These are phyloP conservation scores for Theileria sp. DNA, from an alignment of 169 alveolate genomes.

Conservation along the genomic window DNA sequence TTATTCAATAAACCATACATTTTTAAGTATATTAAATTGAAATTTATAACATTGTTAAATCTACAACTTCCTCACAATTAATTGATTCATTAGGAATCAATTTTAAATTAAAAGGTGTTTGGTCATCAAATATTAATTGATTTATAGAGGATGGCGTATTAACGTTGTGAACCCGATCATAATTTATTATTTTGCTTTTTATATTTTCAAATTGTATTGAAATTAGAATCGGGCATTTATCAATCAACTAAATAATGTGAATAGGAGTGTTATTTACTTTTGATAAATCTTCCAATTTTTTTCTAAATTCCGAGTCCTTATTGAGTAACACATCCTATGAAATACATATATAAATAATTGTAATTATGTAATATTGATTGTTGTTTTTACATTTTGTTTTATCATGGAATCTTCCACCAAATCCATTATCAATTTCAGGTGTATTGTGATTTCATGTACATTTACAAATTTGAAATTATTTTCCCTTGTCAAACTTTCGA, in stretches of 20 bases:
- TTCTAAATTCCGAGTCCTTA: constrained; percentile 16
- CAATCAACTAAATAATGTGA: constrained; percentile 9
- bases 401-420: not conserved
- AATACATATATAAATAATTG: not conserved
- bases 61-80: not conserved
- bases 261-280: not conserved
- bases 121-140: not conserved
- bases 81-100: not conserved
- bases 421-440: constrained; percentile 11
- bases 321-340: not conserved
- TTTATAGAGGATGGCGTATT: not conserved
- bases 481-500: not conserved
- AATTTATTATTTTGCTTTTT: constrained; percentile 1
- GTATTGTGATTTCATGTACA: constrained; percentile 10
- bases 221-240: constrained; percentile 11
- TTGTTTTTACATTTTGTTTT: not conserved
- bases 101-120: not conserved
- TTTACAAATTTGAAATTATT: constrained; percentile 8
- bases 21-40: not conserved
- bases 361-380: not conserved
- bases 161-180: constrained; percentile 12
- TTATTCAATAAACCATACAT: not conserved
- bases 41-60: not conserved
- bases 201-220: constrained; percentile 22
- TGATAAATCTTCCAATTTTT: constrained; percentile 6